A percentile compares a stretch with the other conserved stretches of the same genome.
Evolutionary conservation across 768 basidiomycete genomes (phyloP).

Genomic region (Hortiboletus campestris): DNA sequence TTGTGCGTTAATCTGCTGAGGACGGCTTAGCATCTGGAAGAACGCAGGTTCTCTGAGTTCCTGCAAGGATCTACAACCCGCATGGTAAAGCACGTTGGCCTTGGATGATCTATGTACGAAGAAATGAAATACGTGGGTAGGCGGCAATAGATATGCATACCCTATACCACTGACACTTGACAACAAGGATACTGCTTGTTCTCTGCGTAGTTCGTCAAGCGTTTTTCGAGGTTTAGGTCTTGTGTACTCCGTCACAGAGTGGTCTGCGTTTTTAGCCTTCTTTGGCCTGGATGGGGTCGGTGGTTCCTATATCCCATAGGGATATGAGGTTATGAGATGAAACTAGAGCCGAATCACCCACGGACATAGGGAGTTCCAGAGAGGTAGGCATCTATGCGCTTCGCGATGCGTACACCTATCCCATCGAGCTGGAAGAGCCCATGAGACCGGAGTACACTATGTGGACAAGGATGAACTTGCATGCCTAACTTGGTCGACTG

Average conservation of each 20-base stretch:
- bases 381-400: conserved; percentile 45
- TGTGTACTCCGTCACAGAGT: conserved; percentile 4
- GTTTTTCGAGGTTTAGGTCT: conserved; percentile 13
- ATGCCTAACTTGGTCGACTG: conserved; percentile 39
- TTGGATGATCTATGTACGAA: conserved; percentile 14
- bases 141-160: conserved; percentile 29
- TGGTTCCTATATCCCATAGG: conserved; percentile 15
- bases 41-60: conserved; percentile 42
- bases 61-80: conserved; percentile 45
- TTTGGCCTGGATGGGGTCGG: conserved; percentile 3
- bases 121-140: neutral
- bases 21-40: conserved; percentile 35
- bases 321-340: conserved; percentile 3
- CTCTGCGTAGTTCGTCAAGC: conserved; percentile 27
- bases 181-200: conserved; percentile 33
- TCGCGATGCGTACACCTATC: conserved; percentile 40
- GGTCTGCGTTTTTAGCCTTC: neutral
- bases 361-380: conserved; percentile 34
- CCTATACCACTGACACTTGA: conserved; percentile 46
- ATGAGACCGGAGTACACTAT: conserved; percentile 6
- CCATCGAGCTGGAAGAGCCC: conserved; percentile 28
- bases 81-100: conserved; percentile 47
- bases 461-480: conserved; percentile 15
- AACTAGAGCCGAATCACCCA: conserved; percentile 22
- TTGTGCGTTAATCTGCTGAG: conserved; percentile 38